These are phyloP conservation scores for Sporisorium graminicola DNA, from an alignment of 1,284 basidiomycete genomes.

Conservation along the genomic window DNA sequence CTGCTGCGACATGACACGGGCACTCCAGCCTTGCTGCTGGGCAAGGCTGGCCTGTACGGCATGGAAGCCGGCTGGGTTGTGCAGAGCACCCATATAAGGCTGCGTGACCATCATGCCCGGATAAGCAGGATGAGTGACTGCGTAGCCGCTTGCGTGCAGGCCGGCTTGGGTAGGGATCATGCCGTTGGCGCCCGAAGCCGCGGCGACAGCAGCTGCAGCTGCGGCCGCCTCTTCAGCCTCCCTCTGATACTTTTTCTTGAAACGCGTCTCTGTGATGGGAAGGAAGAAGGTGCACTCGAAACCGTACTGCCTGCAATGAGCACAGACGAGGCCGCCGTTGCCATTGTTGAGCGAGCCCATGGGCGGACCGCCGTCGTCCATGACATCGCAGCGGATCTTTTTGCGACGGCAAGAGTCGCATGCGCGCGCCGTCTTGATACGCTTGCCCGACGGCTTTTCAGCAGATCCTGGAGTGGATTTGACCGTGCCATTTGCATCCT, in stretches of 20 bases:
- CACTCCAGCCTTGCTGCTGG: slow-evolving; percentile 36
- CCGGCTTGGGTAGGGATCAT: slow-evolving; percentile 6
- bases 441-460: slow-evolving; percentile 73
- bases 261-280: slow-evolving; percentile 96
- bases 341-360: slow-evolving; percentile 56
- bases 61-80: slow-evolving; percentile 41
- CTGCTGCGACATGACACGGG: slow-evolving; percentile 22
- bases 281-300: slow-evolving; percentile 79
- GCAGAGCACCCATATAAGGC: slow-evolving; percentile 40
- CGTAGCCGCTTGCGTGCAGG: slow-evolving; percentile 17
- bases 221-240: slow-evolving; percentile 76
- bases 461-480: slow-evolving; percentile 24
- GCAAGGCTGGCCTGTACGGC: slow-evolving; percentile 15
- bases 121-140: slow-evolving; percentile 21
- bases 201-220: slow-evolving; percentile 49
- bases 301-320: slow-evolving; percentile 60
- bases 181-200: slow-evolving; percentile 30
- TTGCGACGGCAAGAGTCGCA: slow-evolving; percentile 91
- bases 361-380: slow-evolving; percentile 64
- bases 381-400: slow-evolving; percentile 80
- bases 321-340: slow-evolving; percentile 56
- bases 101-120: slow-evolving; percentile 29
- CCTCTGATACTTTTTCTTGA: slow-evolving; percentile 87
- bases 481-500: slow-evolving; percentile 16
- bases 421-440: slow-evolving; percentile 88